These are phyloP conservation scores for Blastocrithidia nonstop DNA, from an alignment of 208 protist genomes.

Conservation along the genomic window DNA sequence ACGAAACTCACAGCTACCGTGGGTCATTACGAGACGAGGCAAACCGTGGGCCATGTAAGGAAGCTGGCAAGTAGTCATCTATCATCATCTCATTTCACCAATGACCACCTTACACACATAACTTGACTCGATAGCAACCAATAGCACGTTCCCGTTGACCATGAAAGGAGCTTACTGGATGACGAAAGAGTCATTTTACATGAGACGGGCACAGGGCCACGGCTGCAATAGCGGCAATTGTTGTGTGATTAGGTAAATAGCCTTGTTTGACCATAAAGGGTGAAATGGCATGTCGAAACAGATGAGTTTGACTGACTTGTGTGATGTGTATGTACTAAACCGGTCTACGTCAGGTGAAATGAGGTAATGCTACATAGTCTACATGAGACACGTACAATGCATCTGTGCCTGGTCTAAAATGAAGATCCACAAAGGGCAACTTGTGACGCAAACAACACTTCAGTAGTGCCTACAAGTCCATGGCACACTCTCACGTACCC, in stretches of 20 bases:
- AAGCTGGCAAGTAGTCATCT: conserved; percentile 64
- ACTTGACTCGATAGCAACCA: conserved; percentile 46
- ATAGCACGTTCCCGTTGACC: conserved; percentile 22
- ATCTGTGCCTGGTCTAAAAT: conserved; percentile 15
- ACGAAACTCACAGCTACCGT: conserved; percentile 61
- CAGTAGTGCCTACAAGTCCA: conserved; percentile 17
- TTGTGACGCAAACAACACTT: conserved; percentile 20
- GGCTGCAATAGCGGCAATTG: conserved; percentile 47
- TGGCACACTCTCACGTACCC: conserved; percentile 15
- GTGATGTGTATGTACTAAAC: conserved; percentile 22
- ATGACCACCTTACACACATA: conserved; percentile 60
- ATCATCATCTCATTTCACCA: conserved; percentile 61
- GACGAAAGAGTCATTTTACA: conserved; percentile 36
- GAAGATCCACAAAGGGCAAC: conserved; percentile 29
- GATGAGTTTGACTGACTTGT: conserved; percentile 14
- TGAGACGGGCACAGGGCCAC: conserved; percentile 27
- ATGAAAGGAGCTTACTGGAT: conserved; percentile 20
- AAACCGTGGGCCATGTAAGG: conserved; percentile 19
- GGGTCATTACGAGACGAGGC: conserved; percentile 26
- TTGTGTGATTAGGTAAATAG: conserved; percentile 40
- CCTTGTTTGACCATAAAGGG: conserved; percentile 37
- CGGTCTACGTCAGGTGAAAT: conserved; percentile 27
- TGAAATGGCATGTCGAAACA: conserved; percentile 33
- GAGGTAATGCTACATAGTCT: conserved; percentile 10
- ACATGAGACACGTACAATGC: conserved; percentile 13